Evolutionary conservation across 768 basidiomycete genomes (phyloP).

Genomic region (Lanmaoa rubissima): DNA sequence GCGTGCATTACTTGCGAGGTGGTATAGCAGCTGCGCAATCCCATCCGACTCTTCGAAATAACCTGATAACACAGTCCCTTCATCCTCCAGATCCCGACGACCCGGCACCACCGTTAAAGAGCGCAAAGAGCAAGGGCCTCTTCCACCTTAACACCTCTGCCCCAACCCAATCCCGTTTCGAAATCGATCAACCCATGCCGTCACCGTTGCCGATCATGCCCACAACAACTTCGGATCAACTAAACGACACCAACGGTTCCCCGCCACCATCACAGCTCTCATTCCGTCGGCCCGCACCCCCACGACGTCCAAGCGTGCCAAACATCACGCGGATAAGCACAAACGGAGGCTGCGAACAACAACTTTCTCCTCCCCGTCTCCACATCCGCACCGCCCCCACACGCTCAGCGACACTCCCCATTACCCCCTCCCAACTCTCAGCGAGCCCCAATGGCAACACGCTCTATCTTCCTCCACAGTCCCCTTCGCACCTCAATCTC

Average conservation of each 20-base stretch:
- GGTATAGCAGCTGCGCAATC: slow-evolving; percentile 64
- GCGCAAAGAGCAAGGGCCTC: slow-evolving; percentile 46
- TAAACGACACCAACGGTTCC: slow-evolving; percentile 51
- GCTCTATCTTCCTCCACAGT: slow-evolving; percentile 34
- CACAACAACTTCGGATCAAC: slow-evolving; percentile 38
- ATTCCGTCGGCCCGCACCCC: slow-evolving; percentile 51
- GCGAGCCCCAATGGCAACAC: slow-evolving; percentile 21
- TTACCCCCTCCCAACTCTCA: slow-evolving; percentile 29
- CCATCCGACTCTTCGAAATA: slow-evolving; percentile 52
- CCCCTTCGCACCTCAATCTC: slow-evolving; percentile 62
- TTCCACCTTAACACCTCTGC: slow-evolving; percentile 67
- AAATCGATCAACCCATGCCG: slow-evolving; percentile 52
- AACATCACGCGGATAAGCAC: slow-evolving; percentile 64
- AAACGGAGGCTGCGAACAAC: slow-evolving; percentile 42
- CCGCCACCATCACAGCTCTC: slow-evolving; percentile 64
- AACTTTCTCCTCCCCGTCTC: slow-evolving; percentile 50
- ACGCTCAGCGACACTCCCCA: slow-evolving; percentile 60
- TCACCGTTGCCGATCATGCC: slow-evolving; percentile 62
- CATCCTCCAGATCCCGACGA: slow-evolving; percentile 12
- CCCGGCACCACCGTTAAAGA: slow-evolving; percentile 23
- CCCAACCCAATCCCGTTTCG: slow-evolving; percentile 51
- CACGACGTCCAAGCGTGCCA: slow-evolving; percentile 60
- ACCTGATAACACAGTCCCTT: slow-evolving; percentile 38
- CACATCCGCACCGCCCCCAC: slow-evolving; percentile 58
- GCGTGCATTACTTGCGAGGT: slow-evolving; percentile 67